phyloP scores from a whole-genome alignment of 371 early-diverging fungal genomes.

The Funneliformis caledonium region DNA sequence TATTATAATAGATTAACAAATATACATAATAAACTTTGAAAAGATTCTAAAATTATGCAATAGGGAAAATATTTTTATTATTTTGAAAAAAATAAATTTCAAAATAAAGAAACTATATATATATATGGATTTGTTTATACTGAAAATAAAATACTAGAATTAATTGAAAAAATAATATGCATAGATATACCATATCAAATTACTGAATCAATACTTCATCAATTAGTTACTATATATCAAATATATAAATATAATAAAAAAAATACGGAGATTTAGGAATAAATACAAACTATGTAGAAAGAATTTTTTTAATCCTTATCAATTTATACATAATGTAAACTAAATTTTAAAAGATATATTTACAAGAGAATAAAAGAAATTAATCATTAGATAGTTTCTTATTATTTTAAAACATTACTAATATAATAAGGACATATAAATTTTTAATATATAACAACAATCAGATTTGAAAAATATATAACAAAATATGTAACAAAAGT shows the following conservation, averaged over 20 bases:
- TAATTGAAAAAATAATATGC: not conserved
- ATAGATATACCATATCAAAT: not conserved
- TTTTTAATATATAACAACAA: not conserved
- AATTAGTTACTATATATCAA: not conserved
- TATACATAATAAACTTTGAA: no score
- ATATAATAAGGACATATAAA: not conserved
- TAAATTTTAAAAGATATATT: not conserved
- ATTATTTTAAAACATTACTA: not conserved
- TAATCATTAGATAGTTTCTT: not conserved
- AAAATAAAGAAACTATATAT: not conserved
- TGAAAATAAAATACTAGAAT: not conserved
- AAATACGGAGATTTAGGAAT: not conserved
- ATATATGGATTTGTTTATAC: not conserved
- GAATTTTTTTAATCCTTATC: not conserved
- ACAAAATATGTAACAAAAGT: not conserved
- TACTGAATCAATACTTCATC: not conserved
- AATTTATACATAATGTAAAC: not conserved
- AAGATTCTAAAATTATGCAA: no score
- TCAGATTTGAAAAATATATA: not conserved
- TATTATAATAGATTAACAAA: no score
- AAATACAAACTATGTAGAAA: not conserved
- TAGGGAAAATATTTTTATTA: not conserved
- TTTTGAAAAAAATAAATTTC: constrained; percentile 16
- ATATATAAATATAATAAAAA: not conserved
- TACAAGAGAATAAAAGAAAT: not conserved